These are phyloP conservation scores for Platanthera zijinensis DNA, from an alignment of 106 monocot species.

Conservation along the genomic window DNA sequence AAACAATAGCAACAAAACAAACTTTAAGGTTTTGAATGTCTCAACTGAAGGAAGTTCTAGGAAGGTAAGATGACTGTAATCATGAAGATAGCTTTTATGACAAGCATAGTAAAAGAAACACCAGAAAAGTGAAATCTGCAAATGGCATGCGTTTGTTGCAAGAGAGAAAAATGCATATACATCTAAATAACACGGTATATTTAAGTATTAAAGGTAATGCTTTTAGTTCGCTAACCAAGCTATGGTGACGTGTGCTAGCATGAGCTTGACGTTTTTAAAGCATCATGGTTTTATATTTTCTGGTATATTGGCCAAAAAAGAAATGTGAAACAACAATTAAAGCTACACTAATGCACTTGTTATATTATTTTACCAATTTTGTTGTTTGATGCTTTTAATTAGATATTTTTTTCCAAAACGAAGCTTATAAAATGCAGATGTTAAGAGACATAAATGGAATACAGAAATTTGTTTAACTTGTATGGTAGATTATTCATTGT, in stretches of 20 bases:
- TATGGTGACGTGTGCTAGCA: neutral
- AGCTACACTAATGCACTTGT: neutral
- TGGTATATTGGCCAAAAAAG: neutral
- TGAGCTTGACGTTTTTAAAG: neutral
- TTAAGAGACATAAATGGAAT: neutral
- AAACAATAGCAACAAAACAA: neutral
- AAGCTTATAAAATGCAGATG: neutral
- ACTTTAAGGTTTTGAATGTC: neutral
- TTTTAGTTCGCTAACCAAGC: neutral
- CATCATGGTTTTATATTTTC: neutral
- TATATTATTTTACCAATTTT: neutral
- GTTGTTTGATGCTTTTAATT: neutral
- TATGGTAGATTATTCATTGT: neutral
- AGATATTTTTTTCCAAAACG: neutral
- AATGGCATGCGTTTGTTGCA: neutral
- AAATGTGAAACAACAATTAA: neutral
- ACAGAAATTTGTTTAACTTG: neutral
- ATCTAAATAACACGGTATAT: neutral
- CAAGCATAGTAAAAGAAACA: neutral
- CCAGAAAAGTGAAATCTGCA: neutral
- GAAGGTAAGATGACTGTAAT: neutral
- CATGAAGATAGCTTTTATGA: neutral
- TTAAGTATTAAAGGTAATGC: neutral
- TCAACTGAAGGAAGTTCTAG: neutral
- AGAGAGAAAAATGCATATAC: neutral